phyloP scores from a whole-genome alignment of 139 green algal genomes.

The Ettlia oleoabundans region DNA sequence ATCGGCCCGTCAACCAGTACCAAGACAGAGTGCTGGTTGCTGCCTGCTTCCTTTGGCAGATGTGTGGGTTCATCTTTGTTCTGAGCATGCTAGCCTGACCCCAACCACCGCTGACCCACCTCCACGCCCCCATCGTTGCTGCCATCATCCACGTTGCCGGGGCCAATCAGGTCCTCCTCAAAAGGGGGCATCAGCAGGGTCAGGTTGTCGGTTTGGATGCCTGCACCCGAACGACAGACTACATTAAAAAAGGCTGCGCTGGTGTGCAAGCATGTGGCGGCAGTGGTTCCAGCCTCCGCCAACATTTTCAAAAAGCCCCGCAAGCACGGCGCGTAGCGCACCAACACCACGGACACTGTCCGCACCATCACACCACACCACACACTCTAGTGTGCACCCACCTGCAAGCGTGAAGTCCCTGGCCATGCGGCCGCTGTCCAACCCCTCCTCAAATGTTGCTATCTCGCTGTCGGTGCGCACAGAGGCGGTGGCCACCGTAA shows the following conservation, averaged over 20 bases:
- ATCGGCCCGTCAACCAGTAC: too few relatives aligned
- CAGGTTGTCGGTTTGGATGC: constrained; percentile 14
- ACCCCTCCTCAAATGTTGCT: constrained; percentile 77
- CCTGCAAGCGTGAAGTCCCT: constrained; percentile 25
- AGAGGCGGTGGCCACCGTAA: constrained; percentile 5
- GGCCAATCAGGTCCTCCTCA: constrained; percentile 2
- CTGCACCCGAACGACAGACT: neutral
- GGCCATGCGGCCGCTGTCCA: constrained; percentile 83
- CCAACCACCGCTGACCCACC: too few relatives aligned
- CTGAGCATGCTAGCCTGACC: too few relatives aligned
- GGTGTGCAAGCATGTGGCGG: too few relatives aligned
- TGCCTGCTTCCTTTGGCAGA: too few relatives aligned
- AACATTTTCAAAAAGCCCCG: too few relatives aligned
- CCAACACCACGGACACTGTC: neutral
- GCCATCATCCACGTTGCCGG: neutral
- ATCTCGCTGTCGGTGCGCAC: constrained; percentile 22
- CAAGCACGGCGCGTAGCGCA: too few relatives aligned
- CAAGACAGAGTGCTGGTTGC: too few relatives aligned
- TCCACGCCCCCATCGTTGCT: neutral
- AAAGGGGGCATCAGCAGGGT: neutral
- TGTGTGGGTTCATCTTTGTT: too few relatives aligned
- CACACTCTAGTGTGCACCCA: neutral
- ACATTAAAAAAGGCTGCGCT: neutral
- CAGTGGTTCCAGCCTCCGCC: too few relatives aligned
- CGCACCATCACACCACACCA: neutral